Evolutionary conservation across 495 filamentous ascomycete species (phyloP), one percentile per base, ranked within the genome.

Genomic region (Rostrohypoxylon terebratum): DNA sequence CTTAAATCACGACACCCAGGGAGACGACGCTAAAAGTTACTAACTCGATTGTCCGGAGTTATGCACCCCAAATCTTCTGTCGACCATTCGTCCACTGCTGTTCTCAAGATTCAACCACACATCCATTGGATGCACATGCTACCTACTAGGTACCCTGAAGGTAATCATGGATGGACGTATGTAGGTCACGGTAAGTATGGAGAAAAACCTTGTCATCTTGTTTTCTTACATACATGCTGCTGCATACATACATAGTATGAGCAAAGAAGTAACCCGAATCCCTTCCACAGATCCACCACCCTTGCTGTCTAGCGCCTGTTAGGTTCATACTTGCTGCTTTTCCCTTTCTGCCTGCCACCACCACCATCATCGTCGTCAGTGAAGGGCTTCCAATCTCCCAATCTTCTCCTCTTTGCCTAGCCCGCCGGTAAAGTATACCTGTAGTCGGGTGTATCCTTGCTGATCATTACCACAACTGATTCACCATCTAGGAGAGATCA

Each of bases 331-430:
- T 42, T 42, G 14, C 38, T 14, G n/a, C 38, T 14, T 42, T 11
- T 42, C 4, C 34, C 34, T 60, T 51, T 59, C 50, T 68, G 31
- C 66, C 47, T 59, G 2, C 34, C 45, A 50, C 45, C 54, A 47
- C 54, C 66, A 33, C 53, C 47, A 28, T 28, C 28, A n/a, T n/a
- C n/a, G n/a, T n/a, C n/a, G n/a, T n/a, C n/a, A n/a, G n/a, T n/a
- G n/a, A n/a, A n/a, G n/a, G n/a, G n/a, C n/a, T n/a, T n/a, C n/a
- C n/a, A 28, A 28, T 28, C 3, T 28, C 6, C 28, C 28, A 62
- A 64, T 45, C 67, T 63, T 63, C 68, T 57, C 72, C 68, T 68
- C 68, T 71, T 71, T 67, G 61, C 63, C 67, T 71, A 71, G 72
- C 63, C 67, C 34, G 59, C 51, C 63, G 72, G 72, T 44, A 71